These are phyloP conservation scores for Penicillium sp. DNA, from an alignment of 2,329 filamentous ascomycete genomes.

Conservation along the genomic window DNA sequence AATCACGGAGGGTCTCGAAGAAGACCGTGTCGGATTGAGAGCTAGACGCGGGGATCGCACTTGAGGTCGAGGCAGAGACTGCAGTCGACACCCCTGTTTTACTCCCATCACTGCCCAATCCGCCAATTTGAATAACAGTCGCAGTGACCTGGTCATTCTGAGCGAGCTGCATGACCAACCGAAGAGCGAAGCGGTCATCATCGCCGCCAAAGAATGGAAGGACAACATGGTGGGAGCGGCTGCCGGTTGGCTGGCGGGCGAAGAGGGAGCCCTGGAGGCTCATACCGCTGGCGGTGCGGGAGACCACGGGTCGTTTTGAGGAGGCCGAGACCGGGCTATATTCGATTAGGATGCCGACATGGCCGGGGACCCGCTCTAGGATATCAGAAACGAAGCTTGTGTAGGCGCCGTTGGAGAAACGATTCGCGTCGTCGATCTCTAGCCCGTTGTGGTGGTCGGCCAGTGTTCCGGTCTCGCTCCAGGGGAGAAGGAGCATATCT, in stretches of 20 bases:
- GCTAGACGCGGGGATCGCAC: not conserved
- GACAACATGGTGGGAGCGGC: conserved; percentile 77
- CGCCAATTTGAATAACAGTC: conserved; percentile 65
- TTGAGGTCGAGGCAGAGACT: conserved; percentile 4
- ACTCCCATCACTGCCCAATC: not conserved
- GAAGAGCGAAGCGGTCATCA: conserved; percentile 78
- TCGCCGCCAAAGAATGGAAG: conserved; percentile 80
- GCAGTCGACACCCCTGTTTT: conserved; percentile 15
- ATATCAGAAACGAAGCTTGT: conserved; percentile 70
- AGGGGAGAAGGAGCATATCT: conserved; percentile 80
- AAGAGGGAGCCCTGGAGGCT: conserved; percentile 63
- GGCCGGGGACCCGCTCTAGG: conserved; percentile 63
- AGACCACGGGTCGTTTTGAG: conserved; percentile 26
- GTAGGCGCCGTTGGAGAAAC: conserved; percentile 64
- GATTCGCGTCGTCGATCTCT: conserved; percentile 52
- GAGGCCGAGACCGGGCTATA: conserved; percentile 57
- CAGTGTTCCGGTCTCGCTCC: conserved; percentile 79
- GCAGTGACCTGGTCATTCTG: conserved; percentile 76
- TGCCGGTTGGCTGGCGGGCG: conserved; percentile 57
- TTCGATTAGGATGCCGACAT: conserved; percentile 78
- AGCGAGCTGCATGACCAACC: conserved; percentile 79
- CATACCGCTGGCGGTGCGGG: conserved; percentile 55
- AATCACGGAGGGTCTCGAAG: conserved; percentile 58
- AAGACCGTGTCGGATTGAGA: conserved; percentile 52
- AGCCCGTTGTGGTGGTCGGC: conserved; percentile 61